Evolutionary conservation across 768 basidiomycete genomes (phyloP).

Genomic region (Tricholomella constricta): DNA sequence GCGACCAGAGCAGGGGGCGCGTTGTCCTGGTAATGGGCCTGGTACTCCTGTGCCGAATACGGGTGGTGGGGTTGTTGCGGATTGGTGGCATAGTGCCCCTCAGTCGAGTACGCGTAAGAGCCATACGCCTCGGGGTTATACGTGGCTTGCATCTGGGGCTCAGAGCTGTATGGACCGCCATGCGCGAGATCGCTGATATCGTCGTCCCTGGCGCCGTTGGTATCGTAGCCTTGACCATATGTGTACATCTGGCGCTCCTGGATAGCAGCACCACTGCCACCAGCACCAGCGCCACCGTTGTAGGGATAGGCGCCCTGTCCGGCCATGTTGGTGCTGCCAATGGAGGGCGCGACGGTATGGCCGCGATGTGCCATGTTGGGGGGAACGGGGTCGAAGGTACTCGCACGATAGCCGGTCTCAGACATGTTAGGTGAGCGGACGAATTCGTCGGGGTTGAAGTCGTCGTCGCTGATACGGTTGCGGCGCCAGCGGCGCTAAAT

Average conservation of each 20-base stretch:
- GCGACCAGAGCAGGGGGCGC: slow-evolving; percentile 21
- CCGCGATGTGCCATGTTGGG: slow-evolving; percentile 31
- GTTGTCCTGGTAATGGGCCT: slow-evolving; percentile 22
- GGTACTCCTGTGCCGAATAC: slow-evolving; percentile 22
- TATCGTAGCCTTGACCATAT: slow-evolving; percentile 35
- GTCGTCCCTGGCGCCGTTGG: slow-evolving; percentile 25
- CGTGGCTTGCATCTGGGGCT: slow-evolving; percentile 38
- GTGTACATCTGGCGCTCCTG: slow-evolving; percentile 43
- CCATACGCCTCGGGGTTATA: slow-evolving; percentile 49
- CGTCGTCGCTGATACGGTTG: slow-evolving; percentile 30
- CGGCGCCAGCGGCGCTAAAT: slow-evolving; percentile 40
- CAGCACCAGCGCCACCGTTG: not conserved
- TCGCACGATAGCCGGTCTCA: slow-evolving; percentile 22
- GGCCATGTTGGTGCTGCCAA: slow-evolving; percentile 37
- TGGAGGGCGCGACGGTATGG: slow-evolving; percentile 29
- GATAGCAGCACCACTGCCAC: slow-evolving; percentile 8
- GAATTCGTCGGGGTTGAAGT: slow-evolving; percentile 37
- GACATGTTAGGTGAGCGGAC: slow-evolving; percentile 24
- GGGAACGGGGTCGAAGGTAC: slow-evolving; percentile 25
- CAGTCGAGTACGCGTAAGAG: slow-evolving; percentile 38
- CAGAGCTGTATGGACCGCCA: slow-evolving; percentile 41
- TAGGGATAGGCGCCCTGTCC: slow-evolving; percentile 38
- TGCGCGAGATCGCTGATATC: slow-evolving; percentile 29
- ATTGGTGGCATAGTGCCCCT: slow-evolving; percentile 33
- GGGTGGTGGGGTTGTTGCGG: slow-evolving; percentile 28